Percentiles rank a stretch among this genome's conserved stretches.
Evolutionary conservation across 139 green algal species (phyloP).

Genomic region (Chlamydomonas sp.): DNA sequence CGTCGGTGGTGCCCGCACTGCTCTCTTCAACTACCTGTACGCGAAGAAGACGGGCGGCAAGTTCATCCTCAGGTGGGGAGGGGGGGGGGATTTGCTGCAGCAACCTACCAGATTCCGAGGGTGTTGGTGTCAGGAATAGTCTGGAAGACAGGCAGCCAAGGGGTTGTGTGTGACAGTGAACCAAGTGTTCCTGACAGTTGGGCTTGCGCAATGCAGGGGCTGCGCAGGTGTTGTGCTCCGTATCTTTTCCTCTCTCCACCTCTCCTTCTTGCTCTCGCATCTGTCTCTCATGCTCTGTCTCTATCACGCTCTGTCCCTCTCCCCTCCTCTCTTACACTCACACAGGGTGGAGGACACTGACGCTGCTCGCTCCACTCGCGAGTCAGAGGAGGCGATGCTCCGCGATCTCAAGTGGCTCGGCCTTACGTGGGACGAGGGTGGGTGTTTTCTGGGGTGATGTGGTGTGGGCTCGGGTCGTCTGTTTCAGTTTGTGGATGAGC

Average conservation of each 20-base stretch:
- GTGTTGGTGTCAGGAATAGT: no score
- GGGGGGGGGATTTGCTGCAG: no score
- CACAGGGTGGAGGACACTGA: constrained; percentile 96
- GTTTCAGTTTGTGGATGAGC: no score
- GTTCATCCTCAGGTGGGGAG: constrained; percentile 83
- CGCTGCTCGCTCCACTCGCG: constrained; percentile 78
- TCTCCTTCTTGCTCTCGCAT: neutral
- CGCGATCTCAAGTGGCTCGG: constrained; percentile 92
- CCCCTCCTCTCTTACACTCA: no score
- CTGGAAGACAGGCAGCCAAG: no score
- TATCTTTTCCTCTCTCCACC: neutral
- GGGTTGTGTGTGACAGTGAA: no score
- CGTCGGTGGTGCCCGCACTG: constrained; percentile 91
- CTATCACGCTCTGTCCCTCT: no score
- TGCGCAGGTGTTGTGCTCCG: no score
- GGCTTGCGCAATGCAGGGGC: no score
- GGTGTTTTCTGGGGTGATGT: neutral
- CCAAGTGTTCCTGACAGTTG: no score
- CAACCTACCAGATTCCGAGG: no score
- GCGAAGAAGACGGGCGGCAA: constrained; percentile 79
- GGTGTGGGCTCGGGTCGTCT: neutral
- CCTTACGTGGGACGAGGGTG: constrained; percentile 93
- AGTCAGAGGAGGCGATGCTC: constrained; percentile 84
- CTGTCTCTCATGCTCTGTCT: no score
- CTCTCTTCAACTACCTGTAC: constrained; percentile 99